Conservation (phyloP, 805 yeast genomes). For the Dipodascopsis uninucleata region DNA sequence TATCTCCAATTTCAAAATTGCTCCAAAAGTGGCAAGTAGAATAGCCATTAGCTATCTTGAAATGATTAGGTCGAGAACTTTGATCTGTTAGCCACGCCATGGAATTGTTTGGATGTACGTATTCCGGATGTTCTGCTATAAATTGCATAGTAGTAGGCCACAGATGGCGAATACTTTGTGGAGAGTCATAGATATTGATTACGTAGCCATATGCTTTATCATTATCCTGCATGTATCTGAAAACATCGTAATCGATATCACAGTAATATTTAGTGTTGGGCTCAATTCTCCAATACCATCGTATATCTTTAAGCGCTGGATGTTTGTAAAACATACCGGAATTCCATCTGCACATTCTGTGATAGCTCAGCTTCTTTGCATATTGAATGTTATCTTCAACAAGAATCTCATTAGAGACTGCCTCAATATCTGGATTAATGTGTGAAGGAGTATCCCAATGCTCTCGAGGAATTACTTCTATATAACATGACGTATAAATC, state of each 20-base stretch:
- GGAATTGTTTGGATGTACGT: slow-evolving; percentile 57
- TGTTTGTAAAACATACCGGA: slow-evolving; percentile 61
- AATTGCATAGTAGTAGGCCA: slow-evolving; percentile 70
- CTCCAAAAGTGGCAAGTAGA: slow-evolving; percentile 88
- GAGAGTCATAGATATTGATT: slow-evolving; percentile 64
- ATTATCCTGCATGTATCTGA: slow-evolving; percentile 47
- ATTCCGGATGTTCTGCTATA: slow-evolving; percentile 53
- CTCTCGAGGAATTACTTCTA: slow-evolving; percentile 38
- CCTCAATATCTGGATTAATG: slow-evolving; percentile 49
- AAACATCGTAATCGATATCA: slow-evolving; percentile 64
- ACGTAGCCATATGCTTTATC: slow-evolving; percentile 72
- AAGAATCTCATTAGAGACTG: slow-evolving; percentile 40
- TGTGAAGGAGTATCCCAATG: slow-evolving; percentile 60
- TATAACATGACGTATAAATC: slow-evolving; percentile 64
- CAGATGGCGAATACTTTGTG: slow-evolving; percentile 56
- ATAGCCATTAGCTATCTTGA: slow-evolving; percentile 51
- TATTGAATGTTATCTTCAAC: slow-evolving; percentile 51
- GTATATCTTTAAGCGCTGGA: slow-evolving; percentile 57
- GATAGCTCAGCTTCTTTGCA: slow-evolving; percentile 61
- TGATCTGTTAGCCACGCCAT: slow-evolving; percentile 61
- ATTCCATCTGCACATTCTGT: slow-evolving; percentile 82
- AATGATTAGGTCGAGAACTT: slow-evolving; percentile 49
- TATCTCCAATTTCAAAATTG: slow-evolving; percentile 78
- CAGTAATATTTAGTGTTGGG: slow-evolving; percentile 68
- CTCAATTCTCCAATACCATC: slow-evolving; percentile 79